Conservation (phyloP, 2,329 filamentous ascomycete species). For the Biscogniauxia marginata region DNA sequence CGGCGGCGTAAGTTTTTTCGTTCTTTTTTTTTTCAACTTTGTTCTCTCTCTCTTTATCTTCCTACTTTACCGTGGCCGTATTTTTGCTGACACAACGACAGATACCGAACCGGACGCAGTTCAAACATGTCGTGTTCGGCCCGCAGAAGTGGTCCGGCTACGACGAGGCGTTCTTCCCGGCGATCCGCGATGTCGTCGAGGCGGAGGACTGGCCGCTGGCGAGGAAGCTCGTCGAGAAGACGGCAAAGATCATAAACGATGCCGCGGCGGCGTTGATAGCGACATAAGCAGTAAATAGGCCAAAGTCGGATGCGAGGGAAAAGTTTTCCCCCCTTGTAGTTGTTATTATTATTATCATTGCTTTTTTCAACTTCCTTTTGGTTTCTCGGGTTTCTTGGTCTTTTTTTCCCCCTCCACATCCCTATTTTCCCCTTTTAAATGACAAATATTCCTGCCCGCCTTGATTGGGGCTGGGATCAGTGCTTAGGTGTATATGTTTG, state of each 20-base stretch:
- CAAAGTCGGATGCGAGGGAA: too few species aligned
- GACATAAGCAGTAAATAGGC: not conserved
- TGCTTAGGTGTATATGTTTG: too few species aligned
- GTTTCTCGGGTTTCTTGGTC: too few species aligned
- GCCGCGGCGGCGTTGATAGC: constrained; percentile 23
- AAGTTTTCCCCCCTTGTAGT: too few species aligned
- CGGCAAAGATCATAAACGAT: constrained; percentile 60
- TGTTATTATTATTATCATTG: too few species aligned
- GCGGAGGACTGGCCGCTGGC: constrained; percentile 68
- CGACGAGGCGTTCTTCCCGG: constrained; percentile 71
- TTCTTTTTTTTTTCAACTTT: not conserved
- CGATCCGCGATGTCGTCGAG: constrained; percentile 78
- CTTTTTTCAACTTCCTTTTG: too few species aligned
- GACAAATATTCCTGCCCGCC: too few species aligned
- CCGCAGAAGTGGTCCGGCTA: constrained; percentile 75
- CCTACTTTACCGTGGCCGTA: not conserved
- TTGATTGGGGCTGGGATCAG: too few species aligned
- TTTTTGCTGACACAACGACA: constrained; percentile 36
- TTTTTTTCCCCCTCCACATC: too few species aligned
- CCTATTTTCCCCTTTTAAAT: too few species aligned
- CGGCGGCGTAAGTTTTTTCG: constrained; percentile 65
- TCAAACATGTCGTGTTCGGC: constrained; percentile 88
- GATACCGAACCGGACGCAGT: constrained; percentile 86
- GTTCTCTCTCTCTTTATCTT: not conserved
- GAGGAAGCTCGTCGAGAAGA: constrained; percentile 67